Conservation (phyloP, 805 yeast genomes). For the Ogataea nonfermentans region DNA sequence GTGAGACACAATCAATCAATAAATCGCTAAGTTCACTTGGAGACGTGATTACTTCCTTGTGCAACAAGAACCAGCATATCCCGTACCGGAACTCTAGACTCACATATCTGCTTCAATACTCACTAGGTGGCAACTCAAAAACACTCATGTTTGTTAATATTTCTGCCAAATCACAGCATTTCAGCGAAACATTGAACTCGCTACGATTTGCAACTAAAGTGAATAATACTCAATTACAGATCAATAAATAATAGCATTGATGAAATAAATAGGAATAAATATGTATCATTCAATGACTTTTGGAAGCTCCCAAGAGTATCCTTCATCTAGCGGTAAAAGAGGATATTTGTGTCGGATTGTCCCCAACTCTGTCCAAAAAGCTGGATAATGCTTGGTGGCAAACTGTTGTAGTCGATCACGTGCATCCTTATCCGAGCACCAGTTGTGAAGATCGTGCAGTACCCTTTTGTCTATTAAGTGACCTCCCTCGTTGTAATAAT, state of each 20-base stretch:
- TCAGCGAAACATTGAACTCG: slow-evolving; percentile 79
- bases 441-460: slow-evolving; percentile 46
- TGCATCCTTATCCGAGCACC: slow-evolving; percentile 39
- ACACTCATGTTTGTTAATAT: slow-evolving; percentile 92
- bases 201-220: slow-evolving; percentile 87
- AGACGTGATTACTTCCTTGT: slow-evolving; percentile 64
- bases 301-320: slow-evolving; percentile 27
- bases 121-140: slow-evolving; percentile 82
- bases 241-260: slow-evolving; percentile 1
- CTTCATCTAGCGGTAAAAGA: slow-evolving; percentile 15
- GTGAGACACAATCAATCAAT: slow-evolving; percentile 87
- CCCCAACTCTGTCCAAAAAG: slow-evolving; percentile 39
- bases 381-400: slow-evolving; percentile 36
- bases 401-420: slow-evolving; percentile 38
- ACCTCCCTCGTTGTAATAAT: slow-evolving; percentile 46
- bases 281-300: slow-evolving; percentile 1
- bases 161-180: slow-evolving; percentile 61
- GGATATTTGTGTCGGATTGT: slow-evolving; percentile 20
- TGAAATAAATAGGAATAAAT: background rate
- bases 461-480: slow-evolving; percentile 41
- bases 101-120: slow-evolving; percentile 80
- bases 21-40: slow-evolving; percentile 85
- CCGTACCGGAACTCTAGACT: slow-evolving; percentile 73
- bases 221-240: slow-evolving; percentile 47
- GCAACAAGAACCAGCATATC: slow-evolving; percentile 43